Percentiles rank a stretch among this genome's conserved stretches.
phyloP scores from a whole-genome alignment of 352 stramenopile genomes.

The Pythium aristosporum region DNA sequence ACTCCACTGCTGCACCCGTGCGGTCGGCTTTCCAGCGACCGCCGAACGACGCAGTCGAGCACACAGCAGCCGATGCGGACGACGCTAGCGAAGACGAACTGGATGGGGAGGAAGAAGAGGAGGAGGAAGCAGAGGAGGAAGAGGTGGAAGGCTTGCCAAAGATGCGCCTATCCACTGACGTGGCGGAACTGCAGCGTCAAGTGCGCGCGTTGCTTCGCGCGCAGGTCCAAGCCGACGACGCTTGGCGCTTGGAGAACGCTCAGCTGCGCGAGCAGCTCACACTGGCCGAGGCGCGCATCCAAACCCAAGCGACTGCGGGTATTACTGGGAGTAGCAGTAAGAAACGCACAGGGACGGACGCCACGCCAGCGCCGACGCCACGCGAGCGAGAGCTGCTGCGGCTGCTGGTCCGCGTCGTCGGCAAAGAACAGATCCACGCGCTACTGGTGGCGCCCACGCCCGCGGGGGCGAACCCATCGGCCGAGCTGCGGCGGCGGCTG shows the following conservation, averaged over 20 bases:
- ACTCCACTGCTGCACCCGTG: neutral
- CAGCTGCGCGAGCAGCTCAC: conserved; percentile 20
- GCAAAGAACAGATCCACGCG: conserved; percentile 24
- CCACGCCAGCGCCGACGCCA: neutral
- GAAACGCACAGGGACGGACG: neutral
- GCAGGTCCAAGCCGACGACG: conserved; percentile 16
- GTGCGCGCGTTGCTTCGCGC: conserved; percentile 9
- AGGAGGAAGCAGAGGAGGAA: conserved; percentile 1
- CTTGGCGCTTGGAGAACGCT: conserved; percentile 33
- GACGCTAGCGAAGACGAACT: neutral
- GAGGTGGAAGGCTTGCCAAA: neutral
- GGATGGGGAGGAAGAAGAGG: neutral
- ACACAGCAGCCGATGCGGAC: neutral
- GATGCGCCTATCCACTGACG: conserved; percentile 3
- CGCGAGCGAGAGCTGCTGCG: conserved; percentile 29
- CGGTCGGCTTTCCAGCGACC: neutral
- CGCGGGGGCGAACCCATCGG: conserved; percentile 1
- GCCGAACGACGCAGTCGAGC: neutral
- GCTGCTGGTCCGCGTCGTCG: conserved; percentile 29
- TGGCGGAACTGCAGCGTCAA: conserved; percentile 11
- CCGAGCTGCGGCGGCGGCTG: conserved; percentile 21
- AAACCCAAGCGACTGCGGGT: neutral
- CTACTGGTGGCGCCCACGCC: neutral
- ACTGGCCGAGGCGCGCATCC: neutral
- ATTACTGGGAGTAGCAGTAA: neutral